phyloP scores from a whole-genome alignment of 164 flowering plant species.

The Echeveria elegans region DNA sequence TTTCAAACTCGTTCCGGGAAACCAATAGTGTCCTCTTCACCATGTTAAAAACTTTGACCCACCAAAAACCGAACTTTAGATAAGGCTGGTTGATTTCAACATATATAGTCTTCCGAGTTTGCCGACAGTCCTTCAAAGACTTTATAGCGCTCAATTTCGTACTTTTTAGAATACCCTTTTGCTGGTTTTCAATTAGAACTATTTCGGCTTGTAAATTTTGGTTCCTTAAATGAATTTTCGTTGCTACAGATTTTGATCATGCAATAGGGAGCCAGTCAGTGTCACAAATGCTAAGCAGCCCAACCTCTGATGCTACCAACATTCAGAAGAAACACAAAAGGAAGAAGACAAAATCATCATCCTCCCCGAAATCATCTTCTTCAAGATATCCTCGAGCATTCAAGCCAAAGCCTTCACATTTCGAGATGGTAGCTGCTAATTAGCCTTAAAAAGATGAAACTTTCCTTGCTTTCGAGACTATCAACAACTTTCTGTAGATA shows the following conservation, averaged over 20 bases:
- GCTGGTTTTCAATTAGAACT: not conserved
- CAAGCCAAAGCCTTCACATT: constrained; percentile 20
- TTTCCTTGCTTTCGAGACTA: not conserved
- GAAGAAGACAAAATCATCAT: constrained; percentile 31
- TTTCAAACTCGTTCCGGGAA: not conserved
- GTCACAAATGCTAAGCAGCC: constrained; percentile 19
- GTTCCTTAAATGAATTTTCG: not conserved
- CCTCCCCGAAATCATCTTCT: constrained; percentile 24
- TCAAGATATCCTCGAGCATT: constrained; percentile 13
- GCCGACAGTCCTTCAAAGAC: not conserved
- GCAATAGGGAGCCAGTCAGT: constrained; percentile 15
- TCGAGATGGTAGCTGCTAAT: constrained; percentile 11
- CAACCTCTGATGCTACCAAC: constrained; percentile 15
- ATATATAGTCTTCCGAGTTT: too few relatives aligned
- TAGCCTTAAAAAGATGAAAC: not conserved
- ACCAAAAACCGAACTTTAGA: not conserved
- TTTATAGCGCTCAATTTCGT: too few relatives aligned
- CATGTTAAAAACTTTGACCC: constrained; percentile 5
- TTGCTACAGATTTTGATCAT: constrained; percentile 26
- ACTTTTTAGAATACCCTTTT: not conserved
- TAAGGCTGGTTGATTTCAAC: not conserved
- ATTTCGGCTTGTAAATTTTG: not conserved
- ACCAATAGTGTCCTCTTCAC: not conserved
- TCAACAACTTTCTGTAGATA: not conserved
- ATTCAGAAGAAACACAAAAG: constrained; percentile 30